Conservation (phyloP, 306 rosid genomes). For the Cucurbita argyrosperma region DNA sequence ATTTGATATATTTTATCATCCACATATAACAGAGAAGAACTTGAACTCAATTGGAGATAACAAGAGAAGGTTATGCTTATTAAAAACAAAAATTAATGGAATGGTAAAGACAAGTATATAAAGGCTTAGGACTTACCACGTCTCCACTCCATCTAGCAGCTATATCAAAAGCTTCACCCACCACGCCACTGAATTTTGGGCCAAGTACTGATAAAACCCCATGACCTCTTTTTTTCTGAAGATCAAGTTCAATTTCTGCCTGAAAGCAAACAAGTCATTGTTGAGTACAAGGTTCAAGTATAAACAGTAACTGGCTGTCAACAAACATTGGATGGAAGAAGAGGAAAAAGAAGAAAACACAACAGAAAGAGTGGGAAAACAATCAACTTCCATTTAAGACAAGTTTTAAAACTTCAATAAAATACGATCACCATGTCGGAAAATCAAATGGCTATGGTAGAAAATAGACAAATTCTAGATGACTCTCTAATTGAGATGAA, state of each 20-base stretch:
- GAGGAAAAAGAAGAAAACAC: not conserved
- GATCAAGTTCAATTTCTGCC: slow-evolving; percentile 87
- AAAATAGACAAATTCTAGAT: no score
- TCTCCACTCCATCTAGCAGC: slow-evolving; percentile 99
- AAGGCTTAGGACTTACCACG: slow-evolving; percentile 56
- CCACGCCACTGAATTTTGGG: slow-evolving; percentile 84
- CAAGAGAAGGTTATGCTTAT: not conserved
- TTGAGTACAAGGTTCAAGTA: not conserved
- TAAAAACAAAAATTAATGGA: not conserved
- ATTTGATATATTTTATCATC: not conserved
- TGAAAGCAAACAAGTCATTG: slow-evolving; percentile 17
- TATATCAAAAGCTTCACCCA: slow-evolving; percentile 88
- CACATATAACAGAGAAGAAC: not conserved
- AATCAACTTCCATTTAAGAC: not conserved
- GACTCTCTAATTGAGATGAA: no score
- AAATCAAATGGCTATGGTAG: no score
- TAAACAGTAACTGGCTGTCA: not conserved
- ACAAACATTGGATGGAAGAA: not conserved
- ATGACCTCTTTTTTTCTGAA: slow-evolving; percentile 88
- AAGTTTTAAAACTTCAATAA: not conserved
- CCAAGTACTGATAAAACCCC: slow-evolving; percentile 66
- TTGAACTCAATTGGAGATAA: not conserved
- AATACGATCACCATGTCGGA: not conserved
- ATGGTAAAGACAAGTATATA: slow-evolving; percentile 1
- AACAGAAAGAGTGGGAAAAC: not conserved